phyloP scores from a whole-genome alignment of 2,329 filamentous ascomycete genomes.

The Colletotrichum paranaense region DNA sequence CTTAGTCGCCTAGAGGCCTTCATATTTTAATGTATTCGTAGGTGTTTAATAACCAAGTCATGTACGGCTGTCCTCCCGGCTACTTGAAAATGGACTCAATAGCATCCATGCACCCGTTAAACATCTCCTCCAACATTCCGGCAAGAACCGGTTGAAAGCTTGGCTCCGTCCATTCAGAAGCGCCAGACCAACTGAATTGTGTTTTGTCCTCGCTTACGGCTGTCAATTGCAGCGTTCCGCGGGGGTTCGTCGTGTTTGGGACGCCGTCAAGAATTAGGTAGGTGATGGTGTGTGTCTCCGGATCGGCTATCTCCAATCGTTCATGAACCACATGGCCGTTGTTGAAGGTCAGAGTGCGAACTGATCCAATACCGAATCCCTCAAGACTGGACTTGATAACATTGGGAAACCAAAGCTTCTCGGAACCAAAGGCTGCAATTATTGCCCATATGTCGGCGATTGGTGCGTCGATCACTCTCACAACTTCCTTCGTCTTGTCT shows the following conservation, averaged over 20 bases:
- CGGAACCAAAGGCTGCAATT: slow-evolving; percentile 12
- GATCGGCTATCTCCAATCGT: slow-evolving; percentile 9
- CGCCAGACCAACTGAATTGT: slow-evolving; percentile 6
- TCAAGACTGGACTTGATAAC: slow-evolving; percentile 13
- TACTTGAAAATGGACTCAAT: too few species aligned
- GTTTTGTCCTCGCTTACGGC: too few species aligned
- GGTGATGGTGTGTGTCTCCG: slow-evolving; percentile 14
- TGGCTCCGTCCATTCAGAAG: slow-evolving; percentile 15
- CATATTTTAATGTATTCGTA: too few species aligned
- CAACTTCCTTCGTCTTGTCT: slow-evolving; percentile 13
- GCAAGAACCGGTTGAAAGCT: slow-evolving; percentile 5
- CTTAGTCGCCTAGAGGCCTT: too few species aligned
- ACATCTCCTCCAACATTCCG: slow-evolving; percentile 1
- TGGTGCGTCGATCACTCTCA: slow-evolving; percentile 4
- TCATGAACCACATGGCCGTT: slow-evolving; percentile 5
- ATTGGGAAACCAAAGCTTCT: slow-evolving; percentile 21
- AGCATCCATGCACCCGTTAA: slow-evolving; percentile 32
- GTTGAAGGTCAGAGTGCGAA: slow-evolving; percentile 16
- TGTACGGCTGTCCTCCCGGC: too few species aligned
- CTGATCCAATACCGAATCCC: slow-evolving; percentile 13
- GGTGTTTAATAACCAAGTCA: too few species aligned
- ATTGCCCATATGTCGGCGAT: slow-evolving; percentile 18
- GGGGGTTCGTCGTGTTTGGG: neutral
- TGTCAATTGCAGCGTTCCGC: too few species aligned
- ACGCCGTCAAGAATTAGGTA: slow-evolving; percentile 11